Percentiles rank a stretch among this genome's conserved stretches.
phyloP scores from a whole-genome alignment of 495 filamentous ascomycete species.

The Aspergillus nanangensis region DNA sequence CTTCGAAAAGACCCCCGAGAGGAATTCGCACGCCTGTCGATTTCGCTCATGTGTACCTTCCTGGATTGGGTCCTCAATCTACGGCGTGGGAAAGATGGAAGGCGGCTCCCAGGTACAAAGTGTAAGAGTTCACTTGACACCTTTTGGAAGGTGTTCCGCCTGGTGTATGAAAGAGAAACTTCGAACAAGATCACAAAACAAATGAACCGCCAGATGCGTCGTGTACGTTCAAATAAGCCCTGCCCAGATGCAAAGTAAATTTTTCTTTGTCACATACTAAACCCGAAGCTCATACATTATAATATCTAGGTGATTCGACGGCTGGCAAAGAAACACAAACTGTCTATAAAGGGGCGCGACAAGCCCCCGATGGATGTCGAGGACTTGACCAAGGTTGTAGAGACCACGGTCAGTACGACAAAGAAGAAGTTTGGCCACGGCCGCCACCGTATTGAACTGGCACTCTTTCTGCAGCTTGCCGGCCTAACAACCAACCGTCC shows the following conservation, averaged over 20 bases:
- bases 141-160: constrained; percentile 25
- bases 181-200: constrained; percentile 17
- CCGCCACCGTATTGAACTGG: constrained; percentile 20
- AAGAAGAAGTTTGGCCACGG: constrained; percentile 23
- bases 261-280: constrained; percentile 9
- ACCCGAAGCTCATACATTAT: constrained; percentile 4
- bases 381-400: constrained; percentile 20
- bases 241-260: constrained; percentile 7
- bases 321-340: constrained; percentile 18
- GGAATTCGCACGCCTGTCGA: constrained; percentile 16
- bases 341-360: constrained; percentile 16
- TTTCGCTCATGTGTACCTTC: constrained; percentile 21
- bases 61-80: constrained; percentile 28
- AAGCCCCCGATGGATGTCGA: constrained; percentile 24
- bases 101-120: constrained; percentile 19
- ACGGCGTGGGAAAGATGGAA: constrained; percentile 23
- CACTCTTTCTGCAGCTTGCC: constrained; percentile 23
- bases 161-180: constrained; percentile 22
- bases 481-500: constrained; percentile 23
- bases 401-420: constrained; percentile 21
- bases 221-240: constrained; percentile 16
- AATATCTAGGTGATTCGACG: constrained; percentile 13
- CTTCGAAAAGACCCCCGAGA: constrained; percentile 18
- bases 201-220: constrained; percentile 21
- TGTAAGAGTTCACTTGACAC: constrained; percentile 19